Base-by-base conservation (phyloP, 257 asterid species). In the Paraleonurus japonicus region DNA sequence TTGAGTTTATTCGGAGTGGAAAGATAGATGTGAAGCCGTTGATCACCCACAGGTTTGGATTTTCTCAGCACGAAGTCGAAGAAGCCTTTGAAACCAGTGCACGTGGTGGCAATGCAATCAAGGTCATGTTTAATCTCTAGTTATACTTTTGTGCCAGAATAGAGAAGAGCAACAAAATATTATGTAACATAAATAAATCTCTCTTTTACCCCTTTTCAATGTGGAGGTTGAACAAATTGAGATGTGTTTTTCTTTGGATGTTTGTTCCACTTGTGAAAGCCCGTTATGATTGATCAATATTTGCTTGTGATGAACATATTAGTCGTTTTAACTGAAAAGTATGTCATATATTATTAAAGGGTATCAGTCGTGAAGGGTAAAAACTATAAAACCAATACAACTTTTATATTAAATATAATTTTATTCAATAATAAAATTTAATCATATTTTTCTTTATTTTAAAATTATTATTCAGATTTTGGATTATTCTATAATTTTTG, bases 1-100 rank as follows among this genome's bases (percentile, higher is more conserved):
- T 91, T 1, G 99, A 91, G 65, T 86, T 94, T 70, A 69, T 94
- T 45, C 81, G 70, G 80, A 94, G 88, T 24, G 96, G 97, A 4
- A 94, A 91, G 85, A 87, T 91, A 33, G 95, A 91, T 11, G 97
- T 94, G 84, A 91, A 91, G 82, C 92, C 97, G 1, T 75, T 94
- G 80, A 91, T 94, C 78, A 91, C 99, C 8, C 96, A 94, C 79
- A 83, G 97, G 82, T 94, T 79, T 24, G 90, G 92, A 3, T 88
- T 94, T 80, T 75, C 86, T 30, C 97, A 91, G 81, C 75, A 80
- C 78, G 99, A 91, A 73, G 85, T 94, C 53, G 99, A 91, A 76
- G 87, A 86, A 23, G 97, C 96, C 10, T 91, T 94, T 45, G 97
- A 91, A 61, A 89, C 92, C 4, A 91, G 97, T 66, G 92, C 96